Evolutionary conservation across 2,329 filamentous ascomycete species (phyloP).

Genomic region (Ascochyta pisi): DNA sequence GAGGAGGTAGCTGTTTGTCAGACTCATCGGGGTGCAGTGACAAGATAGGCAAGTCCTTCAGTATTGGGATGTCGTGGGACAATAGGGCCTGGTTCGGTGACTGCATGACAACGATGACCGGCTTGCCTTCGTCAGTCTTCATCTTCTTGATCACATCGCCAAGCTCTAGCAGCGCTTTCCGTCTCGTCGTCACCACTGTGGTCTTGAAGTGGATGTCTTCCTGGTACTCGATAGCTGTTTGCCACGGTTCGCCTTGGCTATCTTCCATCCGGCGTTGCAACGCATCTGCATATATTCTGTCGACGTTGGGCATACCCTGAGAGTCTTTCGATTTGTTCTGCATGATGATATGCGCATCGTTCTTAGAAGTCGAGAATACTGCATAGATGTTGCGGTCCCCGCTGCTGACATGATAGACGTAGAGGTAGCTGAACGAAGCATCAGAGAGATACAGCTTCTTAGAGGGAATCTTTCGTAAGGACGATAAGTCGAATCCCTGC

Average conservation of each 20-base stretch:
- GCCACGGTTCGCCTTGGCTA: constrained; percentile 73
- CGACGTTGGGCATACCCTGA: constrained; percentile 87
- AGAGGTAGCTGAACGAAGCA: constrained; percentile 80
- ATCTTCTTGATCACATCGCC: constrained; percentile 89
- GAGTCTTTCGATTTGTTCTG: constrained; percentile 81
- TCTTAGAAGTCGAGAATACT: constrained; percentile 82
- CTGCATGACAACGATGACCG: constrained; percentile 86
- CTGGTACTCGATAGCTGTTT: constrained; percentile 85
- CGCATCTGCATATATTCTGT: constrained; percentile 84
- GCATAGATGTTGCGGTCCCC: constrained; percentile 94
- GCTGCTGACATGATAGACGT: constrained; percentile 89
- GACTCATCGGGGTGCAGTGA: constrained; percentile 80
- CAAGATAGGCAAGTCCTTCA: constrained; percentile 85
- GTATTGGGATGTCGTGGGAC: constrained; percentile 80
- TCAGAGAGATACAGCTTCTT: constrained; percentile 79
- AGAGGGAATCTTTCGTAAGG: constrained; percentile 71
- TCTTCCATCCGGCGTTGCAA: constrained; percentile 71
- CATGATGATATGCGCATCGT: constrained; percentile 86
- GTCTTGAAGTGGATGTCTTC: constrained; percentile 85
- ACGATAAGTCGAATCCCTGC: constrained; percentile 85
- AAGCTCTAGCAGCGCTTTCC: constrained; percentile 88
- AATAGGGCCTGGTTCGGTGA: constrained; percentile 84
- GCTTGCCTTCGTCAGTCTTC: constrained; percentile 80
- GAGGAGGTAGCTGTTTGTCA: constrained; percentile 85
- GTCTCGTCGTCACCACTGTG: constrained; percentile 84